Evolutionary conservation across 768 basidiomycete genomes (phyloP), one percentile per base, ranked within the genome.

Genomic region (Boletus rubescentipes): DNA sequence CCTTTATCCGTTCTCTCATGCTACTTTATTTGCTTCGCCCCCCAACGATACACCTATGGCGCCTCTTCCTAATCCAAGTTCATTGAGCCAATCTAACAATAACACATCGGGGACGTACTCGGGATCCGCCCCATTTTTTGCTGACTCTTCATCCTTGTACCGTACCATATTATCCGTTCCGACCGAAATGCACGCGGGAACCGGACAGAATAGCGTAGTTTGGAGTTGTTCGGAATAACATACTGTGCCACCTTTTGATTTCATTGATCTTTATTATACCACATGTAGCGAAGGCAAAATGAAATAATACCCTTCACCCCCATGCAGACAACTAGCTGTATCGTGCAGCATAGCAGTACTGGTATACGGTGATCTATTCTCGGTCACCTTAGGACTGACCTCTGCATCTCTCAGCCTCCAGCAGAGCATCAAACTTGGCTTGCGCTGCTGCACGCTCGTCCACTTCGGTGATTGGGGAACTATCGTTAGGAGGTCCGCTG

Each of bases 1-100:
- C 11, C 75, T 91, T 39, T 91, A 87, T 73, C 87, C 87, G 5
- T 91, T 91, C 67, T 91, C 89, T n/a, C 83, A 84, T 60, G 72
- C 79, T 46, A 78, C 82, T 14, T 66, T 86, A 38, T 89, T 85
- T 72, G 69, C 81, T 55, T 82, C 79, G 54, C 74, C 69, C 9
- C 62, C 66, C 11, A 69, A 61, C 38, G 75, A 57, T 43, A 51
- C 56, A 37, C 66, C 64, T 15, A 62, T 58, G 58, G 68, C 59
- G 15, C 70, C 74, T 34, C 49, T 67, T 8, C 69, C 71, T 38
- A 62, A 67, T 51, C 67, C 61, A 48, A 32, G 50, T 14, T 51
- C 54, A 20, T 46, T 35, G 45, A 34, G 43, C 31, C 60, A 60
- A 30, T 31, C 41, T 18, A 53, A 50, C 21, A 31, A 49, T 39